phyloP scores from a whole-genome alignment of 345 rosid genomes.

The Citrus glauca region DNA sequence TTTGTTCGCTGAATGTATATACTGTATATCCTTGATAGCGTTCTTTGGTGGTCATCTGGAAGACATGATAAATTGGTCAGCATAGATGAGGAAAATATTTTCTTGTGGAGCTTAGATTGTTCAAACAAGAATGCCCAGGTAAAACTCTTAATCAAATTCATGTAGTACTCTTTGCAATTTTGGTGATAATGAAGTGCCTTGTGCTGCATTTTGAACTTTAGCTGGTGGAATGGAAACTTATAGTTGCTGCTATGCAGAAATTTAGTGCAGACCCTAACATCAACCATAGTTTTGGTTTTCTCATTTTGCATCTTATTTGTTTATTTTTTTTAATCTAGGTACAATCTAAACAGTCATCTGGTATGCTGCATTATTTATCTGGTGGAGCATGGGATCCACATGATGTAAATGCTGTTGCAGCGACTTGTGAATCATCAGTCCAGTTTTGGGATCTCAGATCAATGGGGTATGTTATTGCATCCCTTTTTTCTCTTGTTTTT shows the following conservation, averaged over 20 bases:
- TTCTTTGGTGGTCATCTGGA: slow-evolving; percentile 91
- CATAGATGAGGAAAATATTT: slow-evolving; percentile 74
- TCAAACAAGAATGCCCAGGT: slow-evolving; percentile 80
- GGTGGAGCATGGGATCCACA: slow-evolving; percentile 98
- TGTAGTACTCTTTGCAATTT: not conserved
- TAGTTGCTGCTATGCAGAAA: not conserved
- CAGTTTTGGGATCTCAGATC: slow-evolving; percentile 87
- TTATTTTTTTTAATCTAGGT: slow-evolving; percentile 44
- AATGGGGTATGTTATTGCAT: slow-evolving; percentile 55
- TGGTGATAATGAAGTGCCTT: not conserved
- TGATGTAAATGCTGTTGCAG: slow-evolving; percentile 69
- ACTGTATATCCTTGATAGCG: slow-evolving; percentile 26
- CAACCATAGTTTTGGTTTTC: slow-evolving; percentile 6
- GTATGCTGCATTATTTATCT: slow-evolving; percentile 73
- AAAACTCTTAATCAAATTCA: not conserved
- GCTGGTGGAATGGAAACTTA: not conserved
- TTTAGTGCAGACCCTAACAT: not conserved
- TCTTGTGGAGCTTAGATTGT: slow-evolving; percentile 77
- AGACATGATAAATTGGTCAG: slow-evolving; percentile 78
- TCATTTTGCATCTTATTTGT: slow-evolving; percentile 24
- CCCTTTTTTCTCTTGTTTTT: not conserved
- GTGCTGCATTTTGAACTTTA: not conserved
- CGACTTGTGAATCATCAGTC: slow-evolving; percentile 80
- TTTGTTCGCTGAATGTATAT: not conserved
- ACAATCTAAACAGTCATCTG: slow-evolving; percentile 74